Evolutionary conservation across 768 basidiomycete species (phyloP).

Genomic region (Mycena kentingensis): DNA sequence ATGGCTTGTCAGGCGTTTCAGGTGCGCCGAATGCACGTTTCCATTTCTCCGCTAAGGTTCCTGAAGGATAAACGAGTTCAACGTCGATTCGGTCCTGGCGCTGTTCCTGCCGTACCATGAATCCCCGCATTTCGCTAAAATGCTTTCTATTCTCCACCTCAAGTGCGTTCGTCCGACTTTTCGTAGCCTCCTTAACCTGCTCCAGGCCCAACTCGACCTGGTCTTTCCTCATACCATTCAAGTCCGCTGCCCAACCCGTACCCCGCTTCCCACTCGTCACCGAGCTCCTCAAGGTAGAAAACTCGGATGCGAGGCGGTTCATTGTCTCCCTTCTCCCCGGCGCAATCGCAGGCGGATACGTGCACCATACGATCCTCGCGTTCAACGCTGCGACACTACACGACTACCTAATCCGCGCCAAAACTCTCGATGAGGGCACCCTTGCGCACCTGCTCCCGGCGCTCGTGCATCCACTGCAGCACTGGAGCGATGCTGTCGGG

Average conservation of each 20-base stretch:
- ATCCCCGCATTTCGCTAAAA: constrained; percentile 90
- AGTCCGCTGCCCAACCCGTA: constrained; percentile 75
- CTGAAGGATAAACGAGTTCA: constrained; percentile 88
- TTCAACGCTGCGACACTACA: constrained; percentile 83
- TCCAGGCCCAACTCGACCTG: constrained; percentile 61
- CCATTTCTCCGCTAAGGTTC: constrained; percentile 5
- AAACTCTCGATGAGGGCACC: constrained; percentile 63
- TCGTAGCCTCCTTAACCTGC: constrained; percentile 1
- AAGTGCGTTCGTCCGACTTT: constrained; percentile 45
- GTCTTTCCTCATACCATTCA: constrained; percentile 72
- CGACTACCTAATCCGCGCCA: constrained; percentile 69
- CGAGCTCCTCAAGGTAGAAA: constrained; percentile 62
- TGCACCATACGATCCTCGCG: constrained; percentile 73
- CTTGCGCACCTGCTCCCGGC: constrained; percentile 68
- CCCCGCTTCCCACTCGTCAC: constrained; percentile 71
- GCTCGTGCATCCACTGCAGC: constrained; percentile 57
- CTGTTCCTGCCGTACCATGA: constrained; percentile 95
- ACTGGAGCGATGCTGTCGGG: constrained; percentile 31
- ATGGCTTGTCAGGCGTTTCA: constrained; percentile 92
- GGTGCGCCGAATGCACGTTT: constrained; percentile 51
- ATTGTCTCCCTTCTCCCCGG: constrained; percentile 64
- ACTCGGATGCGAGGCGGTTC: constrained; percentile 72
- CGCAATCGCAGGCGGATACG: constrained; percentile 49
- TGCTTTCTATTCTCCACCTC: constrained; percentile 83
- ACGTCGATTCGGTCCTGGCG: constrained; percentile 72